A percentile compares a stretch with the other conserved stretches of the same genome.
These are phyloP conservation scores for Diplodia mutila DNA, from an alignment of 2,329 filamentous ascomycete species.

Conservation along the genomic window DNA sequence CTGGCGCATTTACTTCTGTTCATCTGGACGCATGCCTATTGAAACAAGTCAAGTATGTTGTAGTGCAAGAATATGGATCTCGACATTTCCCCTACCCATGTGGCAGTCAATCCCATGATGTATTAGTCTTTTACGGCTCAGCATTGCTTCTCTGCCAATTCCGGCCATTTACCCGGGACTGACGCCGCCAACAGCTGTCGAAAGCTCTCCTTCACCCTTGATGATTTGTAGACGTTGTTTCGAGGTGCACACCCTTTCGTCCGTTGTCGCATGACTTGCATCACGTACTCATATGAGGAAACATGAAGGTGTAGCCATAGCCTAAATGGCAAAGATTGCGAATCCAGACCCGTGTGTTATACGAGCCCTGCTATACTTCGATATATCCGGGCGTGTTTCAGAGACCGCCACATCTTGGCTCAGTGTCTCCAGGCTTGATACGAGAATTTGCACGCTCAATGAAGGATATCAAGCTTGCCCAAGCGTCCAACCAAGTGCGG, in stretches of 20 bases:
- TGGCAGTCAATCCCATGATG: too few species aligned
- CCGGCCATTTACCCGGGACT: not conserved
- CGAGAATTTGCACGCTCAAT: not conserved
- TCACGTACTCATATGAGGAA: not conserved
- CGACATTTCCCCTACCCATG: too few species aligned
- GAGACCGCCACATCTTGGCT: constrained; percentile 4
- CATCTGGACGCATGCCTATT: too few species aligned
- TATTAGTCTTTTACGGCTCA: too few species aligned
- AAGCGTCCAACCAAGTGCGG: not conserved
- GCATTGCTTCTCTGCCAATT: too few species aligned
- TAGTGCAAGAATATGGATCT: too few species aligned
- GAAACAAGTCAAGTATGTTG: too few species aligned
- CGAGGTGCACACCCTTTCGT: not conserved
- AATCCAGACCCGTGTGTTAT: constrained; percentile 4
- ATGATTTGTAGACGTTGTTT: not conserved
- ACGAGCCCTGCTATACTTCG: not conserved
- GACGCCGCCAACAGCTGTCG: not conserved
- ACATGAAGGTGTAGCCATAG: not conserved
- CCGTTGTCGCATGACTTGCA: not conserved
- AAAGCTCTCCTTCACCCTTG: not conserved
- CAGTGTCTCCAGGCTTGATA: not conserved
- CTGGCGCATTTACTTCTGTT: too few species aligned
- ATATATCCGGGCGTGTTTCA: constrained; percentile 22
- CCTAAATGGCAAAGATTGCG: constrained; percentile 6
- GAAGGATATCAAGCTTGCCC: not conserved